Base-by-base conservation (phyloP, 768 basidiomycete genomes). In the Rhodosporidiobolus sp. region DNA sequence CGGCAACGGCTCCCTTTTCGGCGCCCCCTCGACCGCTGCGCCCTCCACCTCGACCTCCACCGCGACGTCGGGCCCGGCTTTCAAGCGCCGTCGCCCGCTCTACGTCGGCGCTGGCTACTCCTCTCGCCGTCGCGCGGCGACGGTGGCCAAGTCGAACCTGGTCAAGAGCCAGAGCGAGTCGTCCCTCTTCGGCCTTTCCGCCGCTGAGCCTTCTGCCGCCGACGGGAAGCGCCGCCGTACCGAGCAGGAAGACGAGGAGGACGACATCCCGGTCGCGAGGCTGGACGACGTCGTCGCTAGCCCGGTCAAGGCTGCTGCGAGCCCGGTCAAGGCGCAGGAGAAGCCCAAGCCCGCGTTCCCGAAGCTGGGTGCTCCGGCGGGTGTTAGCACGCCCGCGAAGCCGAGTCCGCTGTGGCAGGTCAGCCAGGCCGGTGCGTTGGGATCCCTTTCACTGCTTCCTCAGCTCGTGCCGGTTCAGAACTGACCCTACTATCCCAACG, bases 91-190 rank as follows among this genome's bases (percentile, higher is more conserved):
- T 6, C 70, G 74, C 1, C 67, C 74, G 6, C 32, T 76, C 10
- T 72, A 72, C 62, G 74, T 76, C 32, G 74, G 74, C 22, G 74
- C 74, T 0, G 74, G 74, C 3, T 76, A 76, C 62, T 71, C 74
- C 1, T 45, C 57, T 35, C 66, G 67, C 3, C 53, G 67, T 3
- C 57, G 69, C 7, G 55, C 48, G n/a, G 10, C 70, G 32, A 11
- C 26, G 0, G 20, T 7, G 12, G 26, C 24, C 1, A 19, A 7
- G 46, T 30, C 61, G 9, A 56, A 56, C 10, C 38, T 75, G 20
- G n/a, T 28, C 8, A 50, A 43, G 30, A 75, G 69, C 56, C 66
- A 65, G 48, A 71, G 66, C 63, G 74, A 67, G 48, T n/a, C 54
- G 6, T 54, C 48, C n/a, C 56, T 74, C 17, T 34, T 17, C 35